Percentiles rank a stretch among this genome's conserved stretches.
Evolutionary conservation across 306 rosid species (phyloP).

Genomic region (Quercus variabilis): DNA sequence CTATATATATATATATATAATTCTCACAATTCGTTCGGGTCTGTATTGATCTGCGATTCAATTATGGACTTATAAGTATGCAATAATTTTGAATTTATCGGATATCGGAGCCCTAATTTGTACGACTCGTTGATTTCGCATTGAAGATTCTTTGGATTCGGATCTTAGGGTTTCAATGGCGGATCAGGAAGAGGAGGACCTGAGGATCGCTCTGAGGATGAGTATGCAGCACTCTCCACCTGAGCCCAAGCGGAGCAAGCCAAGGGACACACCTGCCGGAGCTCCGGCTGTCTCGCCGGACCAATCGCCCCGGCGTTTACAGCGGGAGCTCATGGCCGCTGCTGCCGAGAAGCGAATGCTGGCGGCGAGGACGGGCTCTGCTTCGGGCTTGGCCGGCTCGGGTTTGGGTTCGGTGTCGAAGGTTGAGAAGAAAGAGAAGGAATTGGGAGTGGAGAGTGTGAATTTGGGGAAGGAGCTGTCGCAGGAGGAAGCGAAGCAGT

Average conservation of each 20-base stretch:
- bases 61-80: not conserved
- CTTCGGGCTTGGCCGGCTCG: slow-evolving; percentile 4
- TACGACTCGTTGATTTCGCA: not conserved
- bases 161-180: slow-evolving; percentile 62
- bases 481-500: slow-evolving; percentile 55
- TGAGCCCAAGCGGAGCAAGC: slow-evolving; percentile 90
- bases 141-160: slow-evolving; percentile 27
- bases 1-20: not conserved
- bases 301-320: slow-evolving; percentile 61
- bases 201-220: slow-evolving; percentile 79
- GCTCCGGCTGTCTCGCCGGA: slow-evolving; percentile 40
- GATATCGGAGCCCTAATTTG: slow-evolving; percentile 39
- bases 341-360: slow-evolving; percentile 92
- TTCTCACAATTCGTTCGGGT: not conserved
- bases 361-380: slow-evolving; percentile 18
- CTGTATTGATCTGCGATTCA: slow-evolving; percentile 9
- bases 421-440: slow-evolving; percentile 35
- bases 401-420: slow-evolving; percentile 23
- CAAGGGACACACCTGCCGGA: slow-evolving; percentile 52
- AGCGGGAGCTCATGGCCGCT: slow-evolving; percentile 90
- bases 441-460: slow-evolving; percentile 34
- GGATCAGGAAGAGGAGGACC: slow-evolving; percentile 92
- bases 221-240: slow-evolving; percentile 85
- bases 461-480: slow-evolving; percentile 54
- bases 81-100: slow-evolving; percentile 4